A percentile compares a stretch with the other conserved stretches of the same genome.
Conservation (phyloP, 2,329 filamentous ascomycete genomes). For the Taxawa tesnikishii region DNA sequence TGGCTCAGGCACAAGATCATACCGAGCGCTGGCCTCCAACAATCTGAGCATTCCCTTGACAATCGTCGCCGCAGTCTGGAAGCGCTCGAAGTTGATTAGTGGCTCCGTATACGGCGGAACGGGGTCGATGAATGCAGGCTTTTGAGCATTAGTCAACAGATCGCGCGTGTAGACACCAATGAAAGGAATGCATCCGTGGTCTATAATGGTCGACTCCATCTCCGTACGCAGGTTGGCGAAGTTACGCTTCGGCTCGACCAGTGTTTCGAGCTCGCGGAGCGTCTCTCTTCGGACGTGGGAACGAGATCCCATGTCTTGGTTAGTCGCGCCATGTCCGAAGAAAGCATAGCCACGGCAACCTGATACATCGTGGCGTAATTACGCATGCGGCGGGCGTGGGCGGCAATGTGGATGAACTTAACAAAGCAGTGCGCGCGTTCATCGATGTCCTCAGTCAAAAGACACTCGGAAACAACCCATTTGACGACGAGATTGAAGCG, state of each 20-base stretch:
- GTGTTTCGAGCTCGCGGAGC: conserved; percentile 54
- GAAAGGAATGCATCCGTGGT: conserved; percentile 70
- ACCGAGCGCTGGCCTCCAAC: conserved; percentile 66
- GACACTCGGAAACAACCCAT: conserved; percentile 69
- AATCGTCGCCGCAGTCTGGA: conserved; percentile 60
- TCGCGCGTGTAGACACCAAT: conserved; percentile 74
- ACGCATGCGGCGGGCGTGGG: conserved; percentile 60
- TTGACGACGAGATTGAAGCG: conserved; percentile 84
- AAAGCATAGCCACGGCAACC: conserved; percentile 64
- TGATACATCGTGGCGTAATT: conserved; percentile 81
- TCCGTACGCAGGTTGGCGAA: conserved; percentile 65
- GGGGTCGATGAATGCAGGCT: conserved; percentile 53
- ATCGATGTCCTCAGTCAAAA: conserved; percentile 58
- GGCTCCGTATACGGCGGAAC: conserved; percentile 45
- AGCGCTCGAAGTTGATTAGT: conserved; percentile 73
- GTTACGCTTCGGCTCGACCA: conserved; percentile 67
- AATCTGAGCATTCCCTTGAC: conserved; percentile 69
- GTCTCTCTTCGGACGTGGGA: conserved; percentile 50
- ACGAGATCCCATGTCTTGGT: conserved; percentile 60
- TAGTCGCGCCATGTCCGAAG: conserved; percentile 53
- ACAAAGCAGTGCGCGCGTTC: conserved; percentile 66
- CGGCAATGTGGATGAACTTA: conserved; percentile 72
- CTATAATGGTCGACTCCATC: conserved; percentile 55
- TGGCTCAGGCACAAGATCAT: conserved; percentile 61
- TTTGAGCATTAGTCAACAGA: conserved; percentile 68